Evolutionary conservation across 805 yeast species (phyloP).

Genomic region (Suhomyces vadensis): DNA sequence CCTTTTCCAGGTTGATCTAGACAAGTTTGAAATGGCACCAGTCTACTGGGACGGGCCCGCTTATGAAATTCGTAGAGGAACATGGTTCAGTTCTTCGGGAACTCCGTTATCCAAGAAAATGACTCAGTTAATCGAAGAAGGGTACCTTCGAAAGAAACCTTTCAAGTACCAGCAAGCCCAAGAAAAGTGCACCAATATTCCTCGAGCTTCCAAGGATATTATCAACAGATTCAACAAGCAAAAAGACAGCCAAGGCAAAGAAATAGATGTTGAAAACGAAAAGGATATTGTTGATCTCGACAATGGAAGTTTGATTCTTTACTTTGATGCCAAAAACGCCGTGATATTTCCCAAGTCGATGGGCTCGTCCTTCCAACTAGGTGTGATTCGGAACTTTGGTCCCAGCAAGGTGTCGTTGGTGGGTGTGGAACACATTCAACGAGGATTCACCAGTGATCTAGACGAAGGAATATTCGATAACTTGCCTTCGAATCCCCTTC

Average conservation of each 20-base stretch:
- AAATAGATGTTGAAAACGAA: constrained; percentile 23
- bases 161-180: constrained; percentile 2
- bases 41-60: constrained; percentile 88
- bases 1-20: constrained; percentile 69
- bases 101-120: constrained; percentile 52
- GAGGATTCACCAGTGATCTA: constrained; percentile 49
- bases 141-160: constrained; percentile 38
- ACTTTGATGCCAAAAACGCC: constrained; percentile 44
- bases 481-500: constrained; percentile 33
- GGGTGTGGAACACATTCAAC: constrained; percentile 49
- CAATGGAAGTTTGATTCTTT: constrained; percentile 40
- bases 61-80: constrained; percentile 79
- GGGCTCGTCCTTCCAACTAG: constrained; percentile 41
- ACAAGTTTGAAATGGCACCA: constrained; percentile 56
- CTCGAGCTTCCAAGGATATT: constrained; percentile 15
- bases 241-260: constrained; percentile 13
- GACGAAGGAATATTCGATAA: constrained; percentile 32
- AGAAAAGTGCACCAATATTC: constrained; percentile 1
- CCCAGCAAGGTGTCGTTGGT: constrained; percentile 33
- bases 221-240: constrained; percentile 21
- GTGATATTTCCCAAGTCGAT: constrained; percentile 46
- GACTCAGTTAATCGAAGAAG: constrained; percentile 60
- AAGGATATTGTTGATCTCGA: constrained; percentile 31
- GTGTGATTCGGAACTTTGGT: constrained; percentile 36
- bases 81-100: constrained; percentile 71